Evolutionary conservation across 2,329 filamentous ascomycete species (phyloP).

Genomic region (Plectosphaerella cucumerina): DNA sequence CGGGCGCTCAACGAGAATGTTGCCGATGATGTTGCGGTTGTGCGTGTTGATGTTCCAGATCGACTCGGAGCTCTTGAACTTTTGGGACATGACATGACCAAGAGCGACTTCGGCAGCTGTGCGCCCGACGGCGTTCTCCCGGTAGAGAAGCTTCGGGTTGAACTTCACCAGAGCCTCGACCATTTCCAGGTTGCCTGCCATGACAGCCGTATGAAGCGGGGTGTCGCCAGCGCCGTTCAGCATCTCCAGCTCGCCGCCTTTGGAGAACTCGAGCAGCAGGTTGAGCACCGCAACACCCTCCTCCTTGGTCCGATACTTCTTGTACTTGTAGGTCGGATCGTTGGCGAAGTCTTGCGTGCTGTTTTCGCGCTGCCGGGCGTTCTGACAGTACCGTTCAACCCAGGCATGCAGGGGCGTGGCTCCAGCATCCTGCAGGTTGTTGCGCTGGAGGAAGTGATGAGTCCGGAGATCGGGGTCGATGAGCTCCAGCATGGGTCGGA

Average conservation of each 20-base stretch:
- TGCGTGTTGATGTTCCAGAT: constrained; percentile 1
- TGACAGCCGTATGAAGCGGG: constrained; percentile 54
- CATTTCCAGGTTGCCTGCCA: constrained; percentile 28
- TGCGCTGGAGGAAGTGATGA: constrained; percentile 56
- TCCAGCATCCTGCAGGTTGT: constrained; percentile 43
- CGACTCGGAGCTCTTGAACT: constrained; percentile 21
- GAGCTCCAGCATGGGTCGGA: constrained; percentile 49
- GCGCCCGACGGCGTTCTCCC: constrained; percentile 72
- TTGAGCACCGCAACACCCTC: constrained; percentile 38
- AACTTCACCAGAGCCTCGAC: constrained; percentile 45
- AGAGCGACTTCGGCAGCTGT: constrained; percentile 67
- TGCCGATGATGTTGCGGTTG: not conserved
- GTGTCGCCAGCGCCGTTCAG: constrained; percentile 64
- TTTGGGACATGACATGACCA: constrained; percentile 43
- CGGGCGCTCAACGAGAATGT: constrained; percentile 3
- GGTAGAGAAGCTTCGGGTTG: constrained; percentile 56
- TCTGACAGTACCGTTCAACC: constrained; percentile 27
- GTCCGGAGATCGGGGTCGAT: constrained; percentile 53
- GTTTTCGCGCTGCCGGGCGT: not conserved
- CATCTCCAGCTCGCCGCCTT: constrained; percentile 51
- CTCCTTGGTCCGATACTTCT: constrained; percentile 19
- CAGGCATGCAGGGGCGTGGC: constrained; percentile 62
- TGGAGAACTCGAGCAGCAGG: constrained; percentile 49
- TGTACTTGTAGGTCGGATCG: constrained; percentile 9
- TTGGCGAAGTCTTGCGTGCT: constrained; percentile 10